Evolutionary conservation across 164 flowering plant genomes (phyloP), one percentile per base, ranked within the genome.

Genomic region (Houttuynia cordata): DNA sequence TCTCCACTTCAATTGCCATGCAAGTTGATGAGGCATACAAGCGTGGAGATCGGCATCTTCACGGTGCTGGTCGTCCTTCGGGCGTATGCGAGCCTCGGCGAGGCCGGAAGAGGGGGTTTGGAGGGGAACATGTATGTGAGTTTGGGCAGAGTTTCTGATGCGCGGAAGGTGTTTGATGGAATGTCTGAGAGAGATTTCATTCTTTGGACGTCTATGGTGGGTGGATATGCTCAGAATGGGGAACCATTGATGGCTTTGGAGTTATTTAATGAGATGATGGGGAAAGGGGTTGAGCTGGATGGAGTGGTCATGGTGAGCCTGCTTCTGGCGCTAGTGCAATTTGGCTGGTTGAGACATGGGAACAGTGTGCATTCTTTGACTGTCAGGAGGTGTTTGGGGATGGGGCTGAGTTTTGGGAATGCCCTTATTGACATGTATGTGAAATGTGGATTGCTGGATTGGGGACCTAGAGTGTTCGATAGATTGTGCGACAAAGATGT

Each of bases 241-340:
- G 61, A 64, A 49, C 64, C 64, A 8, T 24, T 17, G 49, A 23
- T 54, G 68, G 72, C 65, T 20, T 20, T 69, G 54, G 57, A 17
- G 53, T 50, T 69, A 34, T 69, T 59, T 40, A 61, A 64, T 25
- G 65, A 56, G 34, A 69, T 69, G 72, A 61, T 64, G 12, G 58
- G 18, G 24, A 53, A 20, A 25, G 60, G 50, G 8, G 12, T 69
- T 55, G 58, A 56, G 53, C 68, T 69, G n/a, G 72, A 69, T 64
- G 60, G 60, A 23, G 72, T 69, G 55, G 72, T 69, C 51, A 69
- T 69, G 72, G 72, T 64, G 51, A 64, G 68, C 56, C 34, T 64
- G 47, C 68, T 69, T 39, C 51, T 64, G 42, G 57, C 58, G n/a
- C 61, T 64, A 50, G 57, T 58, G 30, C 68, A 69, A 53, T 61